These are phyloP conservation scores for Saccharomycopsis phalli DNA, from an alignment of 1,139 yeast genomes.

Conservation along the genomic window DNA sequence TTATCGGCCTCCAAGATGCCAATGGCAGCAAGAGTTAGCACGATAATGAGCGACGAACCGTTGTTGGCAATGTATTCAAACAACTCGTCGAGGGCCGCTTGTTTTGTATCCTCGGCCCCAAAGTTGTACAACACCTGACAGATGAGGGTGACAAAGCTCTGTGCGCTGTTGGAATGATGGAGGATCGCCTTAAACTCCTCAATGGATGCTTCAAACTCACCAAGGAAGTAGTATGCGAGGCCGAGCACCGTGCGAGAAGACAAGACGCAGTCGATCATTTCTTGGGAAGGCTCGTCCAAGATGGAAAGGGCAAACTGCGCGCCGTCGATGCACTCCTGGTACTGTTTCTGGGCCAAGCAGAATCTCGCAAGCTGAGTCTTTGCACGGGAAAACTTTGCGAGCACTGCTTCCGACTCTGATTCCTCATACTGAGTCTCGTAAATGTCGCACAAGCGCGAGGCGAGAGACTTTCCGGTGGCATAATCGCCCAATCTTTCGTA, in stretches of 20 bases:
- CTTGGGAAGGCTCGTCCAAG: constrained; percentile 22
- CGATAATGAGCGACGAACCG: constrained; percentile 59
- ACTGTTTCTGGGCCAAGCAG: constrained; percentile 50
- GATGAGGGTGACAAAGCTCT: constrained; percentile 58
- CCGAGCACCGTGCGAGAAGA: constrained; percentile 68
- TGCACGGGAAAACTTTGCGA: constrained; percentile 47
- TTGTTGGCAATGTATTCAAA: constrained; percentile 51
- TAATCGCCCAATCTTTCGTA: constrained; percentile 67
- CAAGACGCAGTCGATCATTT: constrained; percentile 30
- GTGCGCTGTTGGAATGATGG: constrained; percentile 34
- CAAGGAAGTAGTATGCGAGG: constrained; percentile 52
- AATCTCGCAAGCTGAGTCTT: constrained; percentile 67
- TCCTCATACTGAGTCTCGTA: constrained; percentile 54
- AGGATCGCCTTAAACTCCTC: constrained; percentile 58
- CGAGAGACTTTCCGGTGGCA: constrained; percentile 41
- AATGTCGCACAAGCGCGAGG: constrained; percentile 37
- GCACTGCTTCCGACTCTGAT: constrained; percentile 38
- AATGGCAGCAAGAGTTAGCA: constrained; percentile 72
- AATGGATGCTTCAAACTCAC: constrained; percentile 55
- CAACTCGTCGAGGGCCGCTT: constrained; percentile 71
- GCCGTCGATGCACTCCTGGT: constrained; percentile 48
- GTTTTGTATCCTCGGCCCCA: constrained; percentile 63
- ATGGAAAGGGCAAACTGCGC: constrained; percentile 50
- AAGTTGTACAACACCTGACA: constrained; percentile 75
- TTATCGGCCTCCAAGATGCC: constrained; percentile 54